Conservation (phyloP, 306 rosid genomes). For the Senna tora region DNA sequence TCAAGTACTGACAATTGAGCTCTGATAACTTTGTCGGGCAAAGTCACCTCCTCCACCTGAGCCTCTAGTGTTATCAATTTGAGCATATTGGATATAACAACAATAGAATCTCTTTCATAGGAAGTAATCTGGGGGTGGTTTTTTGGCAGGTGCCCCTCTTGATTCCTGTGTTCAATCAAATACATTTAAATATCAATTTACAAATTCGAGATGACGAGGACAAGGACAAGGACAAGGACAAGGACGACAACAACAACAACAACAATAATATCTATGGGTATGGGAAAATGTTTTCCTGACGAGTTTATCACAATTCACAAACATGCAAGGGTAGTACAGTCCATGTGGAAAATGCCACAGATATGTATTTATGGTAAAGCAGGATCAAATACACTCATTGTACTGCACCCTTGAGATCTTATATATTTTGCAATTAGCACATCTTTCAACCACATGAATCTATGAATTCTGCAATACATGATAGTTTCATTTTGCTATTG, state of each 20-base stretch:
- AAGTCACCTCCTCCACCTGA: slow-evolving; percentile 39
- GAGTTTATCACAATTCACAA: background rate
- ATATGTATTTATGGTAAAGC: background rate
- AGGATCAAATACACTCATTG: background rate
- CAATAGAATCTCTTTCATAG: slow-evolving; percentile 47
- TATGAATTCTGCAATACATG: slow-evolving; percentile 6
- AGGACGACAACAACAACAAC: no score
- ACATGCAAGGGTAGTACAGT: background rate
- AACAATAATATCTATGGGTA: background rate
- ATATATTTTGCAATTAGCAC: background rate
- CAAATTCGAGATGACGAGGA: background rate
- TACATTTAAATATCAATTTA: background rate
- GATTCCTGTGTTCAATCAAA: slow-evolving; percentile 67
- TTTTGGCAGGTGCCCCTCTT: slow-evolving; percentile 87
- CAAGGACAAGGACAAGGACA: no score
- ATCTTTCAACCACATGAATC: slow-evolving; percentile 22
- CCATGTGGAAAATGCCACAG: background rate
- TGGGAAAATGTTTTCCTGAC: background rate
- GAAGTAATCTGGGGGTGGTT: slow-evolving; percentile 98
- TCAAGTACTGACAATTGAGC: slow-evolving; percentile 36
- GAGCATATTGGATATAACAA: slow-evolving; percentile 37
- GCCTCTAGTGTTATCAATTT: slow-evolving; percentile 46
- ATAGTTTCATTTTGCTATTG: slow-evolving; percentile 22
- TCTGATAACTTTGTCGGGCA: slow-evolving; percentile 25
- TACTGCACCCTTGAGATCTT: slow-evolving; percentile 2